phyloP scores from a whole-genome alignment of 495 filamentous ascomycete species.

The Lophium mytilinum region DNA sequence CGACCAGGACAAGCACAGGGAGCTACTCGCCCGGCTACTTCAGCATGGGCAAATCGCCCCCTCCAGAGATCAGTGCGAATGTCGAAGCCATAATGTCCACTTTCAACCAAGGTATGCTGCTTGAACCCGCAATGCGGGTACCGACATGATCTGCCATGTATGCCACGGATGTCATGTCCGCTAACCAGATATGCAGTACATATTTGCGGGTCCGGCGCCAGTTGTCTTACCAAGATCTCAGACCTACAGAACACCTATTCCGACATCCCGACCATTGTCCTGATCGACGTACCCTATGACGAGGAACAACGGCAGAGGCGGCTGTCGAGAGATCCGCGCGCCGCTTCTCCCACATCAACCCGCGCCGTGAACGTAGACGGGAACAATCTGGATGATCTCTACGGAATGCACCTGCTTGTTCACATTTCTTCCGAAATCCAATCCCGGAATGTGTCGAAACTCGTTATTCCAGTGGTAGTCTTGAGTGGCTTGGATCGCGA shows the following conservation, averaged over 20 bases:
- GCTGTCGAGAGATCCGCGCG: conserved; percentile 25
- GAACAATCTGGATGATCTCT: conserved; percentile 24
- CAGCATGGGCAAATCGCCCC: conserved; percentile 8
- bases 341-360: conserved; percentile 23
- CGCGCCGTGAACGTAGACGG: conserved; percentile 4
- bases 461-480: conserved; percentile 28
- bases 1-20: conserved; percentile 17
- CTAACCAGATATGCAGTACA: conserved; percentile 15
- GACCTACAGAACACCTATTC: conserved; percentile 19
- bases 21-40: conserved; percentile 25
- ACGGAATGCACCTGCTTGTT: conserved; percentile 27
- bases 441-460: conserved; percentile 22
- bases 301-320: conserved; percentile 29
- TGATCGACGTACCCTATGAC: conserved; percentile 33
- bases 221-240: conserved; percentile 25
- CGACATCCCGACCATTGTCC: conserved; percentile 22
- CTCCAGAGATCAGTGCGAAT: conserved; percentile 23
- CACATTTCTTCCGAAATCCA: conserved; percentile 30
- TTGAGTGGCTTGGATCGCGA: conserved; percentile 27
- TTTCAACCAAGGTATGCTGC: conserved; percentile 29
- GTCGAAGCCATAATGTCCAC: conserved; percentile 26
- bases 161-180: background rate
- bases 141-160: background rate
- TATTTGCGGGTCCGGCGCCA: conserved; percentile 22
- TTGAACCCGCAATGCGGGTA: background rate